Percentiles rank a stretch among this genome's conserved stretches.
These are phyloP conservation scores for Tolypocladium album DNA, from an alignment of 2,329 filamentous ascomycete genomes.

Conservation along the genomic window DNA sequence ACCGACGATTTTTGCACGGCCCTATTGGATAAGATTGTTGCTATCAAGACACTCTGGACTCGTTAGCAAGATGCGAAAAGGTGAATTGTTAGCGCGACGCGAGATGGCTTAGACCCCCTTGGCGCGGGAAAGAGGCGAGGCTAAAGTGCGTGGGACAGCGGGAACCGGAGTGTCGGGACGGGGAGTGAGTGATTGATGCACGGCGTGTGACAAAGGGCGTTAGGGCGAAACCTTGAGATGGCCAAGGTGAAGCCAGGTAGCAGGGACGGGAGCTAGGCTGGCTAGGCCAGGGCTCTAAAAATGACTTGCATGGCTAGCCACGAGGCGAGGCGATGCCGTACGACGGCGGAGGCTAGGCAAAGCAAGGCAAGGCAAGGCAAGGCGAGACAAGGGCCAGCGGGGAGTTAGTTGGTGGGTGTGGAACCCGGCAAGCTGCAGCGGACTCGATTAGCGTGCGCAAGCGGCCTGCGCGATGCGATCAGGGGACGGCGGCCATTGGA, in stretches of 20 bases:
- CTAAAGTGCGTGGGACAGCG: not conserved
- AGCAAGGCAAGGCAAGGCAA: not conserved
- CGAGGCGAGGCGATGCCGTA: not conserved
- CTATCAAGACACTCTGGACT: not conserved
- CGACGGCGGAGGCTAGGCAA: not conserved
- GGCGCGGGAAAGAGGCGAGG: not conserved
- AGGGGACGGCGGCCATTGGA: not conserved
- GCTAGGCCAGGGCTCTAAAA: slow-evolving; percentile 2
- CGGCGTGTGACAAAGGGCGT: not conserved
- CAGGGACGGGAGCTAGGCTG: slow-evolving; percentile 2
- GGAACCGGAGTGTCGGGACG: not conserved
- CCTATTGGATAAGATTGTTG: not conserved
- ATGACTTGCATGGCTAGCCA: slow-evolving; percentile 2
- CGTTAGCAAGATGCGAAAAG: not conserved
- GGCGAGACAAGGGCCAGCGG: not conserved
- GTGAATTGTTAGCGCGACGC: not conserved
- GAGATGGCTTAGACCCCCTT: not conserved
- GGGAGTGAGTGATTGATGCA: not conserved
- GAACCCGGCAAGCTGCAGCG: not conserved
- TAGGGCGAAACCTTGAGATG: not conserved
- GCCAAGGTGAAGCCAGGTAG: too few relatives aligned
- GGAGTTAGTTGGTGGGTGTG: not conserved
- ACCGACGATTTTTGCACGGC: not conserved
- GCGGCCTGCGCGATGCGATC: not conserved
- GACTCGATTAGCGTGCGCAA: not conserved